These are phyloP conservation scores for Myriosclerotinia duriaeana DNA, from an alignment of 2,329 filamentous ascomycete genomes.

Conservation along the genomic window DNA sequence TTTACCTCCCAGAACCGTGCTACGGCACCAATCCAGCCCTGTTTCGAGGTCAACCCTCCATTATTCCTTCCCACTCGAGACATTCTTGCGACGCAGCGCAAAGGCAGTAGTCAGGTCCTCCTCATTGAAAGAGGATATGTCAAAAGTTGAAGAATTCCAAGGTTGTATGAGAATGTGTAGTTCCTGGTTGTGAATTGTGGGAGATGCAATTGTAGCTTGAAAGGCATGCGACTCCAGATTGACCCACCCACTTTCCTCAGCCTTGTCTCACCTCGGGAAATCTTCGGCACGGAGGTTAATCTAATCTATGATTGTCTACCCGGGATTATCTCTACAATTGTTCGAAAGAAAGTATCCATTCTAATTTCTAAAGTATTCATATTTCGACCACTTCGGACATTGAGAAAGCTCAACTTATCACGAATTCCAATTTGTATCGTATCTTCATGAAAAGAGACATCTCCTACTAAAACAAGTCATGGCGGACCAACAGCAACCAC, in stretches of 20 bases:
- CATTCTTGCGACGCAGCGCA: conserved; percentile 24
- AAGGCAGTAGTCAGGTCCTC: conserved; percentile 21
- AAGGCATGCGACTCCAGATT: conserved; percentile 6
- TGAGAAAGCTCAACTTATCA: neutral
- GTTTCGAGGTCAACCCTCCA: conserved; percentile 31
- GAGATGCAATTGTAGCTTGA: neutral
- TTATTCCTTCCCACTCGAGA: conserved; percentile 19
- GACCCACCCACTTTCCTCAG: neutral
- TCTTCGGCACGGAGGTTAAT: conserved; percentile 1
- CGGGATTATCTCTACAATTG: no score
- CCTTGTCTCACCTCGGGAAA: conserved; percentile 13
- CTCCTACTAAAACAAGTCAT: conserved; percentile 44
- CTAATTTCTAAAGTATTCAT: conserved; percentile 9
- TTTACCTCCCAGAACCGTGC: conserved; percentile 41
- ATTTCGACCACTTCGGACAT: neutral
- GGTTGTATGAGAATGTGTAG: neutral
- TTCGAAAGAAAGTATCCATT: no score
- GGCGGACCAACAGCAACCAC: conserved; percentile 50
- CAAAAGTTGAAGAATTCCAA: neutral
- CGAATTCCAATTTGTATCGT: neutral
- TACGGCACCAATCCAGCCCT: conserved; percentile 38
- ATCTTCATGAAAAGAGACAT: neutral
- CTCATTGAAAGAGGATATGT: conserved; percentile 14
- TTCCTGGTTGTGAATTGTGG: neutral
- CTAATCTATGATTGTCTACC: conserved; percentile 10